Base-by-base conservation (phyloP, 306 rosid genomes). In the Quercus agrifolia region DNA sequence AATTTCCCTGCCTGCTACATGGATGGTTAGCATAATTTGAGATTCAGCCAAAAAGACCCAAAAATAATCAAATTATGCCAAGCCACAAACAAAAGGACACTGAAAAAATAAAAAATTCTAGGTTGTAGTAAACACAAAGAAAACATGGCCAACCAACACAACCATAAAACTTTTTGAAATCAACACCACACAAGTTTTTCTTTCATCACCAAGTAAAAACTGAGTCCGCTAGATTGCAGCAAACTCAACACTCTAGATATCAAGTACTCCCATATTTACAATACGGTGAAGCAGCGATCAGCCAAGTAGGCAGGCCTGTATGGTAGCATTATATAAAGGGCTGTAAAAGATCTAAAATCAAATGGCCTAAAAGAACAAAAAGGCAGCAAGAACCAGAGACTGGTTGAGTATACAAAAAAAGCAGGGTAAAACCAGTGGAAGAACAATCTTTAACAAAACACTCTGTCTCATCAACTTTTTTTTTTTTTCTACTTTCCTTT, bases 261-360 rank as follows among this genome's bases (percentile, higher is more conserved):
- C 27, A 71, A 88, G 86, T 79, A 83, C 87, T 81, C 84, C 89
- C 82, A 78, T 88, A 88, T 88, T 83, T 88, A 88, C 91, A 85
- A 86, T 85, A 82, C 79, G 86, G 79, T 80, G 79, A 83, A 79
- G 79, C 78, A 85, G 84, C 87, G 78, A 74, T 80, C 69, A 66
- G 83, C 84, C 81, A 59, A 80, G 86, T 61, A 75, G 73, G 85
- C 77, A 82, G 85, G 85, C 85, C 63, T 77, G 88, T 82, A 82
- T 71, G 85, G 83, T 58, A 77, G 83, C 82, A 77, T 80, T 84
- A 80, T 84, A 85, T 82, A 85, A 86, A 86, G 78, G 62, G 62
- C 78, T 75, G 85, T 84, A 74, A 79, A 62, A 66, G 46, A 41
- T 49, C 73, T 49, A 75, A 74, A 74, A 74, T 74, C 41, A 61